These are phyloP conservation scores for Geotrichum aggregatum DNA, from an alignment of 1,139 yeast species.

Conservation along the genomic window DNA sequence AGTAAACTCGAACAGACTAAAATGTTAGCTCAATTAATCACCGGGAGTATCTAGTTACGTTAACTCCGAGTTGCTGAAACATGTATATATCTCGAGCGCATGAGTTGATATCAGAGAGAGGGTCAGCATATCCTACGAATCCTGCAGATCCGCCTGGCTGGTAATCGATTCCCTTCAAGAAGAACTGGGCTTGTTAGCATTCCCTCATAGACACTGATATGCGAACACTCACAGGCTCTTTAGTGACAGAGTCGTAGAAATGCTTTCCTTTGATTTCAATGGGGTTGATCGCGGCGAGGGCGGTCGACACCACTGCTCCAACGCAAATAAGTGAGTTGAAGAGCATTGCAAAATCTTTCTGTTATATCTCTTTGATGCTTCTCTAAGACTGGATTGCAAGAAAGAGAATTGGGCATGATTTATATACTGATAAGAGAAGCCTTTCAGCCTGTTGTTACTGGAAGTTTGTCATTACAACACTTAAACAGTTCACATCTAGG, in stretches of 20 bases:
- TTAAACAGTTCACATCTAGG: too few species aligned
- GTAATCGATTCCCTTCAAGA: slow-evolving; percentile 75
- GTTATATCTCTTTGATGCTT: too few species aligned
- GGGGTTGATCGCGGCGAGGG: slow-evolving; percentile 31
- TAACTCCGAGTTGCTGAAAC: slow-evolving; percentile 72
- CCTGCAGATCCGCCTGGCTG: slow-evolving; percentile 89
- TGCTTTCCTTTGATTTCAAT: slow-evolving; percentile 56
- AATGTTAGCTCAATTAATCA: slow-evolving; percentile 22
- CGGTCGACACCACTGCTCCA: neutral
- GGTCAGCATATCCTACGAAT: slow-evolving; percentile 43
- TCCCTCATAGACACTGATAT: too few species aligned
- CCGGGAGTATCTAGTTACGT: slow-evolving; percentile 43
- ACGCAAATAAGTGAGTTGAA: too few species aligned
- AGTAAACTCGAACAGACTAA: slow-evolving; percentile 48
- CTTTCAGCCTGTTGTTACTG: too few species aligned
- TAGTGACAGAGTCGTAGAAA: slow-evolving; percentile 72
- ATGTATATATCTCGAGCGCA: slow-evolving; percentile 74
- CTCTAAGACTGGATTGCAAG: too few species aligned
- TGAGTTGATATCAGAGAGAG: slow-evolving; percentile 60
- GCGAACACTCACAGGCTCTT: slow-evolving; percentile 56
- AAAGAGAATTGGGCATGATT: too few species aligned
- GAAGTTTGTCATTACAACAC: too few species aligned
- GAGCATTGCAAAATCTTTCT: too few species aligned
- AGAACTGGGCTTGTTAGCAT: slow-evolving; percentile 48
- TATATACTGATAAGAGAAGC: too few species aligned